phyloP scores from a whole-genome alignment of 179 eudicot genomes.

The Pouteria campechiana region DNA sequence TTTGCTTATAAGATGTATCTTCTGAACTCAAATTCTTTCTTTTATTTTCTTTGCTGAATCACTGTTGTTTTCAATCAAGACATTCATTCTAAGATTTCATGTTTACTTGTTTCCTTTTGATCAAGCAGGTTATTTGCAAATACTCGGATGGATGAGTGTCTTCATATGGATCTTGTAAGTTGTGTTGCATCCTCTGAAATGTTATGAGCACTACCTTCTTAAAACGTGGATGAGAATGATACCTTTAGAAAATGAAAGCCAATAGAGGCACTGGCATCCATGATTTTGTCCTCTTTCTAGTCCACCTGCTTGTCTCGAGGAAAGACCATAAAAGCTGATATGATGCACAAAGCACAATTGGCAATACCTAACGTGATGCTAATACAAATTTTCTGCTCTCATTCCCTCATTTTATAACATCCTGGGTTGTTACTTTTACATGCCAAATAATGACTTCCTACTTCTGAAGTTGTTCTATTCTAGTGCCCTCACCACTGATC shows the following conservation, averaged over 20 bases:
- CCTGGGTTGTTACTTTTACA: too few relatives aligned
- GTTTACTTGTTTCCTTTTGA: conserved; percentile 5
- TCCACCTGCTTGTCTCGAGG: not conserved
- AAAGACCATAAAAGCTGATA: not conserved
- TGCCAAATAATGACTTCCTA: too few relatives aligned
- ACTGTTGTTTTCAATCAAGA: not conserved
- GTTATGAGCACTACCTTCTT: too few relatives aligned
- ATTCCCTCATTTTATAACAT: too few relatives aligned
- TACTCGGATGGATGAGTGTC: conserved; percentile 35
- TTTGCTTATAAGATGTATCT: conserved; percentile 54
- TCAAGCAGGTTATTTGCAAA: conserved; percentile 42
- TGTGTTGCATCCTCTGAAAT: not conserved
- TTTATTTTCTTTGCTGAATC: not conserved
- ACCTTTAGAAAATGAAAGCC: too few relatives aligned
- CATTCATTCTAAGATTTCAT: conserved; percentile 2
- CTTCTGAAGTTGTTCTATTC: too few relatives aligned
- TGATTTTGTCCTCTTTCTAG: too few relatives aligned
- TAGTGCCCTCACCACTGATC: too few relatives aligned
- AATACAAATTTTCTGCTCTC: too few relatives aligned
- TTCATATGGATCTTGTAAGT: conserved; percentile 78
- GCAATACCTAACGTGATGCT: too few relatives aligned
- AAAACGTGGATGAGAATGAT: not conserved
- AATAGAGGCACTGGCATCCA: too few relatives aligned
- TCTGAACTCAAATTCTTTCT: not conserved
- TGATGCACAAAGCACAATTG: too few relatives aligned